Evolutionary conservation across 805 yeast genomes (phyloP).

Genomic region (Starmerella apis): DNA sequence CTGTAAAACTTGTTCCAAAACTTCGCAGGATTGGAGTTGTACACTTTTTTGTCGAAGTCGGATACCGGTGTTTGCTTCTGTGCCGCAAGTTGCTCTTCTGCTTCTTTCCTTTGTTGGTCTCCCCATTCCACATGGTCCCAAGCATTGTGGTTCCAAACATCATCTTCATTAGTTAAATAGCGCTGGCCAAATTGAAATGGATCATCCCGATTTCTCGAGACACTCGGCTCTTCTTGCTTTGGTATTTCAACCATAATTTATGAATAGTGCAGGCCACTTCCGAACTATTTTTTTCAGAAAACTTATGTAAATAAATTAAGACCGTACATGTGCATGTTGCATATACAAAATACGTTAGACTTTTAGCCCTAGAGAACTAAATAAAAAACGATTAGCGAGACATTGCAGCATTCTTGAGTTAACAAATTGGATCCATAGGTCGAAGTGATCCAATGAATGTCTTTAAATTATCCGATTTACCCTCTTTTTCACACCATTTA

Average conservation of each 20-base stretch:
- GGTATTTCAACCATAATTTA: neutral
- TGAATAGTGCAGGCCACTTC: neutral
- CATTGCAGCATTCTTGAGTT: no score
- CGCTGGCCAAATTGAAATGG: conserved; percentile 93
- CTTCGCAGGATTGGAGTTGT: conserved; percentile 76
- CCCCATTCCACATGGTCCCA: conserved; percentile 99
- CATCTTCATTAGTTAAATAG: conserved; percentile 53
- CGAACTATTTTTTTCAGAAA: neutral
- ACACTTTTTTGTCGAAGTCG: conserved; percentile 68
- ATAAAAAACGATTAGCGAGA: no score
- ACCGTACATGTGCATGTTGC: neutral
- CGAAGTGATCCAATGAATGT: no score
- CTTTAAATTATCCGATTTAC: no score
- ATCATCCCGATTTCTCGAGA: conserved; percentile 41
- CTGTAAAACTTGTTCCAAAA: conserved; percentile 93
- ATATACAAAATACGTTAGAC: no score
- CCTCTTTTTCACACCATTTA: no score
- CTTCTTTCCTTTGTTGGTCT: conserved; percentile 68
- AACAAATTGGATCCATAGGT: no score
- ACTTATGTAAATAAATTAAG: neutral
- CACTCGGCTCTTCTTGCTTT: neutral
- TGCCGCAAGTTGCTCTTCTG: conserved; percentile 58
- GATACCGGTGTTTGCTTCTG: conserved; percentile 79
- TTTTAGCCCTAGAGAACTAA: no score
- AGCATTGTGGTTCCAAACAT: conserved; percentile 84